These are phyloP conservation scores for Selaginella moellendorffii DNA, from an alignment of 75 land plant genomes.

Conservation along the genomic window DNA sequence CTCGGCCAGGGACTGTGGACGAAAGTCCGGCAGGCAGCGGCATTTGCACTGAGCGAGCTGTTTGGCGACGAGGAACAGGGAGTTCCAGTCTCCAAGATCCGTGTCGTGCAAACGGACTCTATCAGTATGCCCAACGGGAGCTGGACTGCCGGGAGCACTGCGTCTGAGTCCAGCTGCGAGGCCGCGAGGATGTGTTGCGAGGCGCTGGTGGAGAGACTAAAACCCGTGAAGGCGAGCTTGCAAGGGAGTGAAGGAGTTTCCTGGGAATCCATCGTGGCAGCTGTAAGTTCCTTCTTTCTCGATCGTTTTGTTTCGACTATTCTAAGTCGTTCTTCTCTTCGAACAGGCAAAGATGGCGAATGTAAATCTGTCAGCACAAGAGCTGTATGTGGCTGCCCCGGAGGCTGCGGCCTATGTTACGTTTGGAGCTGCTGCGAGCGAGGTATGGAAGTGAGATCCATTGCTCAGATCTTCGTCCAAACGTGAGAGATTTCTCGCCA, in stretches of 20 bases:
- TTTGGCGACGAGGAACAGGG: conserved; percentile 17
- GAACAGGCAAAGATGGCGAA: conserved; percentile 31
- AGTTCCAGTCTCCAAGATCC: conserved; percentile 34
- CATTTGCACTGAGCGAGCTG: conserved; percentile 35
- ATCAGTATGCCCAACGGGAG: conserved; percentile 82
- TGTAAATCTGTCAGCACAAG: conserved; percentile 52
- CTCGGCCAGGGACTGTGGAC: conserved; percentile 94
- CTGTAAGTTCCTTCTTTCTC: conserved; percentile 9
- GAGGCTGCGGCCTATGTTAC: conserved; percentile 44
- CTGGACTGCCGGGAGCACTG: conserved; percentile 61
- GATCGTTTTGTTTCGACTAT: not conserved
- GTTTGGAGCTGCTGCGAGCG: conserved; percentile 79
- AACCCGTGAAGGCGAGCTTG: conserved; percentile 33
- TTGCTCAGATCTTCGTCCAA: not conserved
- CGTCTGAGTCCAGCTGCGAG: conserved; percentile 85
- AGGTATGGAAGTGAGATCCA: conserved; percentile 24
- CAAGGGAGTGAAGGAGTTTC: conserved; percentile 26
- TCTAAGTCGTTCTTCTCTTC: not conserved
- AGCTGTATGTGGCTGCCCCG: conserved; percentile 33
- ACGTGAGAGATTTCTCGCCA: not conserved
- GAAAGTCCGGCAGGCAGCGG: conserved; percentile 71
- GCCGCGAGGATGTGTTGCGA: conserved; percentile 54
- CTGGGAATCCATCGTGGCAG: conserved; percentile 30
- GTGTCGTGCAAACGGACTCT: conserved; percentile 67
- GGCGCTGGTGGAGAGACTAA: conserved; percentile 56